Evolutionary conservation across 2,329 filamentous ascomycete species (phyloP).

Genomic region (Aspergillus fumigatus): DNA sequence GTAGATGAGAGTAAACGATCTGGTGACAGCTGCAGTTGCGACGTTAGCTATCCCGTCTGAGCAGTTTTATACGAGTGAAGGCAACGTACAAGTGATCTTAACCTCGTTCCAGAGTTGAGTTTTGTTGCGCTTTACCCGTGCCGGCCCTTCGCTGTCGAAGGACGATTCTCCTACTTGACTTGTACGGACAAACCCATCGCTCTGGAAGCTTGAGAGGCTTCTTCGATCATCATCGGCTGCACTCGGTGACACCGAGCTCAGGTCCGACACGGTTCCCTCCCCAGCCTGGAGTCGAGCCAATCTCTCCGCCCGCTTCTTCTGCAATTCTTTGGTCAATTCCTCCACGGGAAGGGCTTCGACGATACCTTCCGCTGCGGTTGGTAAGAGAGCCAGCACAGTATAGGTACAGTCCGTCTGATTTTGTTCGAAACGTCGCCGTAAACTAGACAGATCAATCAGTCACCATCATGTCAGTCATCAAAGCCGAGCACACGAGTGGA

Average conservation of each 20-base stretch:
- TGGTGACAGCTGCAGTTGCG: conserved; percentile 65
- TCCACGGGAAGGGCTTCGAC: conserved; percentile 86
- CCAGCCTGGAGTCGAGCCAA: conserved; percentile 54
- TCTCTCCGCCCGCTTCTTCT: conserved; percentile 81
- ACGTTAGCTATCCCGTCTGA: background rate
- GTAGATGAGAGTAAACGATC: conserved; percentile 88
- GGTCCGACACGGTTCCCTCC: conserved; percentile 54
- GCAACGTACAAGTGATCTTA: conserved; percentile 77
- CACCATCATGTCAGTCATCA: conserved; percentile 7
- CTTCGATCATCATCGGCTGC: conserved; percentile 76
- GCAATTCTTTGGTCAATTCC: conserved; percentile 85
- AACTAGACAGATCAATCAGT: conserved; percentile 47
- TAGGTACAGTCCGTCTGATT: conserved; percentile 99
- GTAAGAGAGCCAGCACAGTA: conserved; percentile 91
- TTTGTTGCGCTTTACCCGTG: conserved; percentile 69
- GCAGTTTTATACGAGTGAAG: background rate
- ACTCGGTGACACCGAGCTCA: conserved; percentile 58
- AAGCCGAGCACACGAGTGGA: conserved; percentile 10
- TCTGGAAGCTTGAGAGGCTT: conserved; percentile 70
- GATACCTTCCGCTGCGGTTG: conserved; percentile 85
- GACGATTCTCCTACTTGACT: conserved; percentile 66
- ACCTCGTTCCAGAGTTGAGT: conserved; percentile 95
- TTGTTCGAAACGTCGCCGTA: conserved; percentile 93
- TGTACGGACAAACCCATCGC: conserved; percentile 76
- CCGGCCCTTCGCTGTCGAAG: conserved; percentile 44